phyloP scores from a whole-genome alignment of 2,329 filamentous ascomycete genomes.

The Sporothrix globosa region DNA sequence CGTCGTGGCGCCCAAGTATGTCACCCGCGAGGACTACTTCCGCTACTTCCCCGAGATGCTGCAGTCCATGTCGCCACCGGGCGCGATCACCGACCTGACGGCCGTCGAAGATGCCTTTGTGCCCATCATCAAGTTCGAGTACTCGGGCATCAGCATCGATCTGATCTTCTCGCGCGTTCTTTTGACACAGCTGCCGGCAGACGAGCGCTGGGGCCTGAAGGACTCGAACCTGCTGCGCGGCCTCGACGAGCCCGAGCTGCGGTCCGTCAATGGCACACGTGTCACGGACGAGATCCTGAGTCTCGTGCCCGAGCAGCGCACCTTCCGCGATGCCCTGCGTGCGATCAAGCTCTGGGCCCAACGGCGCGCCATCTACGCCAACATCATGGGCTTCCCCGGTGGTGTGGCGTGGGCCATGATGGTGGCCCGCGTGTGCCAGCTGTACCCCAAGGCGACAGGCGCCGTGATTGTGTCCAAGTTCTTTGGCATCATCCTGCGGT shows the following conservation, averaged over 20 bases:
- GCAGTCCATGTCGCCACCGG: constrained; percentile 71
- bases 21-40: constrained; percentile 90
- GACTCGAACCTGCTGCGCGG: constrained; percentile 85
- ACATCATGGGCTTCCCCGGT: constrained; percentile 94
- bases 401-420: constrained; percentile 99
- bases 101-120: constrained; percentile 89
- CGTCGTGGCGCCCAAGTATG: constrained; percentile 86
- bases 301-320: constrained; percentile 84
- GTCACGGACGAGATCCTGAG: constrained; percentile 91
- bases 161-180: constrained; percentile 82
- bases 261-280: constrained; percentile 89
- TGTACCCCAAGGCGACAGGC: constrained; percentile 90
- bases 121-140: constrained; percentile 96
- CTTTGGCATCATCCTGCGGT: constrained; percentile 86
- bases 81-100: constrained; percentile 81
- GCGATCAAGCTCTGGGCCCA: constrained; percentile 98
- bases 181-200: constrained; percentile 68
- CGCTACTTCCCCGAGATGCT: constrained; percentile 81
- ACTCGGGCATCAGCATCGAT: constrained; percentile 90
- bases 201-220: constrained; percentile 71
- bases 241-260: constrained; percentile 81
- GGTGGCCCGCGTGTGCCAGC: constrained; percentile 90
- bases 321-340: constrained; percentile 84
- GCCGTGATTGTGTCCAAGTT: constrained; percentile 91
- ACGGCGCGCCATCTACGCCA: constrained; percentile 87